Conservation (phyloP, 495 filamentous ascomycete genomes). For the Podospora didyma region DNA sequence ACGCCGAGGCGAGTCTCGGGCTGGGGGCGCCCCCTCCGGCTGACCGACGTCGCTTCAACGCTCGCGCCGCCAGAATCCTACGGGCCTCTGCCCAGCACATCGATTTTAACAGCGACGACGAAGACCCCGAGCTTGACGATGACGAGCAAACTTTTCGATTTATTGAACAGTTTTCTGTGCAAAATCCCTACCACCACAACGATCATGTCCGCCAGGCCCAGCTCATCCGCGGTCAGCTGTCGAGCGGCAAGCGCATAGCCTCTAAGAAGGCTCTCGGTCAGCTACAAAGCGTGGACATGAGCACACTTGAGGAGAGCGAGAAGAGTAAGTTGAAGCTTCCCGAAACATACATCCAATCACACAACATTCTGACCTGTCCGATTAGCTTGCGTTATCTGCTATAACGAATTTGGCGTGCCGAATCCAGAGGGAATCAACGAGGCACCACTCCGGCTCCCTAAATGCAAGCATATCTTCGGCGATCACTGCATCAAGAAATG, state of each 20-base stretch:
- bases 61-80: not conserved
- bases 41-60: constrained; percentile 9
- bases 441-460: constrained; percentile 47
- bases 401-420: constrained; percentile 49
- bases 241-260: constrained; percentile 38
- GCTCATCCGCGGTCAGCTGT: constrained; percentile 33
- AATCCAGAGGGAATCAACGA: constrained; percentile 51
- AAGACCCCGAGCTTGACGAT: constrained; percentile 19
- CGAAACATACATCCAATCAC: not conserved
- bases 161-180: constrained; percentile 13
- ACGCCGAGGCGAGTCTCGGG: too few species aligned
- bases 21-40: too few species aligned
- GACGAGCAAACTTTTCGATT: constrained; percentile 21
- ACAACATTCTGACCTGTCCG: not conserved
- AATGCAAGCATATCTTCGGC: constrained; percentile 57
- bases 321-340: constrained; percentile 42
- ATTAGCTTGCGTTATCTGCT: constrained; percentile 53
- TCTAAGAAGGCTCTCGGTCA: constrained; percentile 42
- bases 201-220: constrained; percentile 32
- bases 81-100: constrained; percentile 3
- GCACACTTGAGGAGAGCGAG: constrained; percentile 40
- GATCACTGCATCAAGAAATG: constrained; percentile 58
- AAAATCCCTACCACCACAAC: constrained; percentile 4
- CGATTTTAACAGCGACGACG: constrained; percentile 27
- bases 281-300: constrained; percentile 39